Percentiles rank a stretch among this genome's conserved stretches.
Conservation (phyloP, 202 grass and related monocot genomes). For the Zoysia matrella region DNA sequence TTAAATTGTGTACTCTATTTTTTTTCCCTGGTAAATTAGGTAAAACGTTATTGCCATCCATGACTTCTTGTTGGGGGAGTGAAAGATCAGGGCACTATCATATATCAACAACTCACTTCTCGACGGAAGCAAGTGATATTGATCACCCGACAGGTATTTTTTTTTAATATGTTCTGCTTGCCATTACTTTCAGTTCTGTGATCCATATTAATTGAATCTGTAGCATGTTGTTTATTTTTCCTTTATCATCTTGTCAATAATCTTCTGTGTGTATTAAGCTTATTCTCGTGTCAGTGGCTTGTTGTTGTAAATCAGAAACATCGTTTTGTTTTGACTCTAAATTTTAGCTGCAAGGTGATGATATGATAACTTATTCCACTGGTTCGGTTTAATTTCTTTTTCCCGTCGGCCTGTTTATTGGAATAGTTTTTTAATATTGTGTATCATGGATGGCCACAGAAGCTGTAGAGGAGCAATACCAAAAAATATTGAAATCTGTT, state of each 20-base stretch:
- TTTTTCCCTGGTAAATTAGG: constrained; percentile 57
- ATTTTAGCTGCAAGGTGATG: not conserved
- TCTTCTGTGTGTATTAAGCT: not conserved
- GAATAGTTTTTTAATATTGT: not conserved
- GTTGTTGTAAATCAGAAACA: constrained; percentile 7
- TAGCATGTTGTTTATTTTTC: not conserved
- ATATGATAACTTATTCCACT: not conserved
- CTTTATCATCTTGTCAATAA: not conserved
- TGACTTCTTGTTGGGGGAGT: constrained; percentile 39
- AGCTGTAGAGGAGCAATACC: constrained; percentile 74
- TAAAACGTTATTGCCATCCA: constrained; percentile 31
- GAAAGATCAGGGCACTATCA: constrained; percentile 48
- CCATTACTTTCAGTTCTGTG: too few species aligned
- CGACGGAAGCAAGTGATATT: constrained; percentile 65
- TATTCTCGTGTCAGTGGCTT: constrained; percentile 1
- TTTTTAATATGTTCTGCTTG: constrained; percentile 19
- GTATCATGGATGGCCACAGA: constrained; percentile 47
- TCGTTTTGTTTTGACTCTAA: not conserved
- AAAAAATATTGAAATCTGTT: constrained; percentile 88
- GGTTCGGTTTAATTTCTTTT: not conserved
- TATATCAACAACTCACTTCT: constrained; percentile 46
- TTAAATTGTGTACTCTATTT: constrained; percentile 15
- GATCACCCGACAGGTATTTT: constrained; percentile 62
- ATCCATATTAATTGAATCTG: not conserved
- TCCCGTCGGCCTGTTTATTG: not conserved